Base-by-base conservation (phyloP, 2,329 filamentous ascomycete genomes). In the Helotiales sp. region DNA sequence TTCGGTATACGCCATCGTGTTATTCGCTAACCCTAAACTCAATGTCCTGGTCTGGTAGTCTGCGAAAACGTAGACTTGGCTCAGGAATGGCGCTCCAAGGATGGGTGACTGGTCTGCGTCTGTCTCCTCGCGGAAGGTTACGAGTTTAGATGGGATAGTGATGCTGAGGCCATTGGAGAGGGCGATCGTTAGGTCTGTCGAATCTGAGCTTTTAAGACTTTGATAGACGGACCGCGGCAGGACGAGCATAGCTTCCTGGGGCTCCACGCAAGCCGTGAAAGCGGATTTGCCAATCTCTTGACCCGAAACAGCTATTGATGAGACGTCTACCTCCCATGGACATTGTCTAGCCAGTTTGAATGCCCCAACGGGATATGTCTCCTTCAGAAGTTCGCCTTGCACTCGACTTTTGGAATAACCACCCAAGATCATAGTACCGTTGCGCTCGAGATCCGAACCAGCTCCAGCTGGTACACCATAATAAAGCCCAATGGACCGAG, bases 191-290 rank as follows among this genome's bases (percentile, higher is more conserved):
- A 59, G n/a, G 22, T 64, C 37, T 40, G 37, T 15, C 15, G 55
- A 57, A 10, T 32, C n/a, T 34, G 50, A 34, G 47, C 26, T 15
- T 2, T 49, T n/a, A 22, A 47, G 54, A 20, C 28, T 6, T n/a
- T 57, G 50, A n/a, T 26, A 59, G 7, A 59, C 4, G 1, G 54
- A 26, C 24, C 58, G 5, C 2, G 61, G 61, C 0, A 67, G 57
- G 15, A 61, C 65, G 22, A 67, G 57, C 26, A 2, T 20, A n/a
- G 59, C 45, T 28, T 67, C 65, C 30, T 58, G 63, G 15, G 65
- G 65, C 49, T 67, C 65, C 30, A 67, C 43, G 24, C 65, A 67
- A 2, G 62, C 66, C 40, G 57, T 65, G 59, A 68, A 68, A 3
- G 49, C 11, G 8, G 24, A 55, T 15, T 63, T 30, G 24, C 24